phyloP scores from a whole-genome alignment of 1,139 yeast genomes.

The Yamadazyma jaroonii region DNA sequence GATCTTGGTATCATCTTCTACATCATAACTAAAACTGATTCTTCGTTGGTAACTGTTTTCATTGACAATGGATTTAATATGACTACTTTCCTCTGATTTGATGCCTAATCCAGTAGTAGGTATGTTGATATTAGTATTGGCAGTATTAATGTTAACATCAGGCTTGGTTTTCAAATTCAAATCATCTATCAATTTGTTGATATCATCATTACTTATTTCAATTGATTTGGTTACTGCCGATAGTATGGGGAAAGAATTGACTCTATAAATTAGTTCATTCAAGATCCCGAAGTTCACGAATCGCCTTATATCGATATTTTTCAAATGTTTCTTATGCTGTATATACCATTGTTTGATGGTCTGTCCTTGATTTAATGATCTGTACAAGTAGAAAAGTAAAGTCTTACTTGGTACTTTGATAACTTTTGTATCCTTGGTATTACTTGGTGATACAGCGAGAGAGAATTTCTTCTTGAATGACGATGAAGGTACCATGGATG shows the following conservation, averaged over 20 bases:
- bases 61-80: conserved; percentile 25
- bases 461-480: conserved; percentile 8
- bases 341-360: conserved; percentile 79
- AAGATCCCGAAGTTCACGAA: conserved; percentile 85
- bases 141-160: conserved; percentile 11
- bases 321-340: conserved; percentile 55
- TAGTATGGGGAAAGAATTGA: conserved; percentile 70
- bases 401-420: conserved; percentile 60
- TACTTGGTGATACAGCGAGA: conserved; percentile 17
- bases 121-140: not conserved
- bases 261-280: conserved; percentile 77
- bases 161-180: conserved; percentile 11
- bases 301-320: conserved; percentile 73
- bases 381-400: conserved; percentile 68
- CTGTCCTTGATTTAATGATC: conserved; percentile 76
- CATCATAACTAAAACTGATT: conserved; percentile 34
- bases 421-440: conserved; percentile 11
- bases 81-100: conserved; percentile 8
- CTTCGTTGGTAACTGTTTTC: conserved; percentile 28
- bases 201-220: conserved; percentile 29
- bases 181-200: conserved; percentile 27
- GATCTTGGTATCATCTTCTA: conserved; percentile 18
- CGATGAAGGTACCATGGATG: not conserved
- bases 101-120: conserved; percentile 6
- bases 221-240: conserved; percentile 35